Evolutionary conservation across 768 basidiomycete genomes (phyloP).

Genomic region (Chalciporus piperatus): DNA sequence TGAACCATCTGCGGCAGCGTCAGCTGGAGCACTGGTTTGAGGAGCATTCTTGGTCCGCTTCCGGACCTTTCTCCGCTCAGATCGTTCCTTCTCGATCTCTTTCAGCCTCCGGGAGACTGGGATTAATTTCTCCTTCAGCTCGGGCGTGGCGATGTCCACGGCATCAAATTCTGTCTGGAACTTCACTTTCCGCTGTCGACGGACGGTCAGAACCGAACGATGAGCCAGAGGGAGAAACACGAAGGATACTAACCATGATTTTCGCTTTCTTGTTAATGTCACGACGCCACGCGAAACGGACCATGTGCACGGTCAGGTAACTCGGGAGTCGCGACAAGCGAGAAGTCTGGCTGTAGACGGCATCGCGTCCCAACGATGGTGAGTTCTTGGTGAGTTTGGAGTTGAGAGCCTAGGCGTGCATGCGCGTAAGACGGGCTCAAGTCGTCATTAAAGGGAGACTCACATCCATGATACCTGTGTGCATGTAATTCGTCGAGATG

Average conservation of each 20-base stretch:
- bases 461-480: constrained; percentile 79
- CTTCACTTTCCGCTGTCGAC: constrained; percentile 77
- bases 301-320: constrained; percentile 90
- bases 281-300: constrained; percentile 90
- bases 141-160: constrained; percentile 76
- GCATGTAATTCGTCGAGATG: constrained; percentile 84
- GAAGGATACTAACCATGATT: constrained; percentile 69
- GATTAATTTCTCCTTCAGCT: constrained; percentile 65
- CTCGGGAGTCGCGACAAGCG: constrained; percentile 81
- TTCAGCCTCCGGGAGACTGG: constrained; percentile 72
- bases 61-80: constrained; percentile 78
- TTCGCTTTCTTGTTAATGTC: constrained; percentile 94
- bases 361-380: constrained; percentile 73
- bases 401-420: constrained; percentile 63
- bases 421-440: constrained; percentile 1
- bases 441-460: constrained; percentile 22
- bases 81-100: constrained; percentile 80
- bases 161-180: constrained; percentile 89
- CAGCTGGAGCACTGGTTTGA: constrained; percentile 14
- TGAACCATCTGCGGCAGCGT: constrained; percentile 20
- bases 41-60: constrained; percentile 59
- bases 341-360: constrained; percentile 76
- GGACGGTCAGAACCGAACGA: not conserved
- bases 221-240: not conserved
- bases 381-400: constrained; percentile 86